Evolutionary conservation across 202 grass and related monocot genomes (phyloP), one percentile per base, ranked within the genome.

Genomic region (Schoenoplectus tabernaemontani): DNA sequence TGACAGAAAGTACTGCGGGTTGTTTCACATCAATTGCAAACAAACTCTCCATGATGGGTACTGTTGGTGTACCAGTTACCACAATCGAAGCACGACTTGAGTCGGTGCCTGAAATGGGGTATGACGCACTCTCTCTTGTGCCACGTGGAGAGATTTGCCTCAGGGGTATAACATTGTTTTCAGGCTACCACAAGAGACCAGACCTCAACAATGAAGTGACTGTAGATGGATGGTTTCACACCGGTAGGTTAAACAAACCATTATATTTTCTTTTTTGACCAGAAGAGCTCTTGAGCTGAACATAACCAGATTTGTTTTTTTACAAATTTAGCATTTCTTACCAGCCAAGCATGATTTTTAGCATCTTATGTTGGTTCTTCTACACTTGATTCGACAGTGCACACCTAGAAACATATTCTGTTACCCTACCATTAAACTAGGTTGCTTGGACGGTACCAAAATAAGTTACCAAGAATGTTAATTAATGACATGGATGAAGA

Each of bases 1-100:
- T 99, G 57, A 99, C 92, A 41, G 96, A 95, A 83, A 99, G 96
- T 59, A 89, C 86, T 4, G 64, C 92, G 0, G 96, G 96, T 33
- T 99, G 92, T 79, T 99, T 99, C 51, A 95, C 96, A 2, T 99
- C 91, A 15, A 87, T 99, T 3, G 89, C 88, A 37, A 99, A 99
- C 44, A 78, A 89, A 37, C 84, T 88, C 37, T 87, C 96, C 51
- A 99, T 95, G 96, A 89, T 91, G 23, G 96, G 91, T 60, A 91
- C 90, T 9, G 91, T 99, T 64, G 91, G 96, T 20, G 84, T 87
- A 65, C 96, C 88, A 23, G 86, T 92, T 46, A 86, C 90, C 1
- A 90, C 92, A 19, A 95, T 99, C 0, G 88, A 99, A 61, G 92
- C 92, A 30, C 78, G 90, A 19, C 87, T 95, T 12, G 91, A 88